Evolutionary conservation across 257 asterid genomes (phyloP), one percentile per base, ranked within the genome.

Genomic region (Dorcoceras hygrometricum): DNA sequence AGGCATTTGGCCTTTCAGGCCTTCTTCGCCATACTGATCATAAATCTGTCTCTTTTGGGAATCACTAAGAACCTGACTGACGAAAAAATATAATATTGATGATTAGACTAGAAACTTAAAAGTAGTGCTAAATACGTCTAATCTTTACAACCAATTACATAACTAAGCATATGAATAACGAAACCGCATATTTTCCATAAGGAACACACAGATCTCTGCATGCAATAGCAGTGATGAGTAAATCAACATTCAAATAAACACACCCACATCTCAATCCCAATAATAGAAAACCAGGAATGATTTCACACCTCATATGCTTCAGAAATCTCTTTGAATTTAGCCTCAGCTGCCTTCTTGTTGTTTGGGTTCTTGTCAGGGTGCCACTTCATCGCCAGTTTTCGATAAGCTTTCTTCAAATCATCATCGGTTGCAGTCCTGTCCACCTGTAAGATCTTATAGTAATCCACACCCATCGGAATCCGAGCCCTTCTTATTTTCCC

Each of bases 1-100:
- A 58, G 98, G 98, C 71, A 82, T 85, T 77, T 85, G 91, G 2
- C 95, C 98, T 73, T 91, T 91, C 5, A 89, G 81, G 6, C 96
- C 96, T 77, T 91, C 98, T 80, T 91, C 98, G 12, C 96, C 98
- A 18, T 85, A 91, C 67, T 89, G 95, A 60, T 91, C 95, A 67
- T 91, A 91, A 4, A 91, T 46, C n/a, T 86, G 87, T 77, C 87
- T 82, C 82, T 88, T 91, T 55, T 88, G 90, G 11, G 95, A 80
- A 77, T 89, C 95, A 68, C 96, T 87, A n/a, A 89, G 60, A 55
- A 91, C 98, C 96, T 91, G 75, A 26, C 96, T 91, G 75, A 26
- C 36, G 0, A 9, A 26, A 36, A n/a, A 63, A 65, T 26, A 26
- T 36, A 34, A 48, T 2, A 56, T 12, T 6, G 50, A 24, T 26